Conservation (phyloP, 805 yeast genomes). For the Saturnispora saitoi region DNA sequence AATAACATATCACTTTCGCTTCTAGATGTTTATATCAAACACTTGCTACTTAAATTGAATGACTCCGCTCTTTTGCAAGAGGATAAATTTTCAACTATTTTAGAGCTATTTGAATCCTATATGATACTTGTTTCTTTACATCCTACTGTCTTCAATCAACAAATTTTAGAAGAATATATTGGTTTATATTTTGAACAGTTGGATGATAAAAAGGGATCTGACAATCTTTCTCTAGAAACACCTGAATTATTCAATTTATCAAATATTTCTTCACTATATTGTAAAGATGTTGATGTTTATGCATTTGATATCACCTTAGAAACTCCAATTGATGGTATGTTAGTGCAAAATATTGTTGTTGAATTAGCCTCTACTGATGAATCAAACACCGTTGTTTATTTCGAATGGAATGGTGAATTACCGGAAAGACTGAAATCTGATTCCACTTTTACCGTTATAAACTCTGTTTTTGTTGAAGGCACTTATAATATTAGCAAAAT, state of each 20-base stretch:
- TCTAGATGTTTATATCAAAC: conserved; percentile 57
- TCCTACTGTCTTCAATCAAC: conserved; percentile 2
- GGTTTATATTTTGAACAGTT: background rate
- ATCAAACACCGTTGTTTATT: conserved; percentile 1
- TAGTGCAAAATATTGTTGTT: background rate
- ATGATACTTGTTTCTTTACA: conserved; percentile 4
- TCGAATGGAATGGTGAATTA: background rate
- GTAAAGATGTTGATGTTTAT: conserved; percentile 31
- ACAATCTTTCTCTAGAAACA: background rate
- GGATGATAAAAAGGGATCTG: background rate
- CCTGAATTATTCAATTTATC: background rate
- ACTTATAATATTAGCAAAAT: conserved; percentile 3
- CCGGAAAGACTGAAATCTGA: background rate
- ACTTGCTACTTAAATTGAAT: conserved; percentile 40
- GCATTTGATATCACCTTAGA: conserved; percentile 28
- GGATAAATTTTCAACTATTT: conserved; percentile 29
- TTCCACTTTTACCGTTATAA: background rate
- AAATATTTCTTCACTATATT: conserved; percentile 23
- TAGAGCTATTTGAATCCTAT: conserved; percentile 25
- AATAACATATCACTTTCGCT: conserved; percentile 56
- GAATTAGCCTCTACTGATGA: conserved; percentile 1
- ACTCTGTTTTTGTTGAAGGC: conserved; percentile 3
- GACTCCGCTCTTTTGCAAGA: conserved; percentile 7
- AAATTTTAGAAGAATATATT: background rate
- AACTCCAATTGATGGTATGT: conserved; percentile 16